phyloP scores from a whole-genome alignment of 202 grass and related monocot genomes.

The Cymbopogon flexuosus region DNA sequence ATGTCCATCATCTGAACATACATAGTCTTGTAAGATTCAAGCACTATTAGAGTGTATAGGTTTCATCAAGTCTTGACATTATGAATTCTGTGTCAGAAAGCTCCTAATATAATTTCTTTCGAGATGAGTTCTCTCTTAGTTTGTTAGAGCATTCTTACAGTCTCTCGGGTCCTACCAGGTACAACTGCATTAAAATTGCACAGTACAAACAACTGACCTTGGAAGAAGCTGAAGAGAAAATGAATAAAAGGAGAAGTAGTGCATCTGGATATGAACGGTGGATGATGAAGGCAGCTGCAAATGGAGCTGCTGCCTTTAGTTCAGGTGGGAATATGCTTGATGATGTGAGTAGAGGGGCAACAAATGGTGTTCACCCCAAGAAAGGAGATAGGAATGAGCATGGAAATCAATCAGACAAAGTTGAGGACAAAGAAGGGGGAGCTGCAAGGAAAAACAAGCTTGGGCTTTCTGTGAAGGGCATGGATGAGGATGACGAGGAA shows the following conservation, averaged over 20 bases:
- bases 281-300: conserved; percentile 82
- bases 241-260: conserved; percentile 60
- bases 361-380: conserved; percentile 34
- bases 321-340: conserved; percentile 29
- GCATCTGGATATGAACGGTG: conserved; percentile 79
- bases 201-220: conserved; percentile 91
- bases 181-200: conserved; percentile 78
- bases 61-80: not conserved
- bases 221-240: conserved; percentile 94
- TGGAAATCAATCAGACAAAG: conserved; percentile 39
- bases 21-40: not conserved
- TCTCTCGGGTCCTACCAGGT: conserved; percentile 39
- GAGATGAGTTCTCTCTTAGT: not conserved
- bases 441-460: conserved; percentile 39
- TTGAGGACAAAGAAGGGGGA: conserved; percentile 40
- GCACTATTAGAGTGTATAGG: not conserved
- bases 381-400: conserved; percentile 54
- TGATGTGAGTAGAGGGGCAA: conserved; percentile 20
- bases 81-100: not conserved
- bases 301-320: conserved; percentile 79
- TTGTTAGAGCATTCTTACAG: conserved; percentile 12
- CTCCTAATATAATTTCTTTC: not conserved
- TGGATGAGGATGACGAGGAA: conserved; percentile 61
- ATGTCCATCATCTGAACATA: not conserved
- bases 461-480: conserved; percentile 36